These are phyloP conservation scores for Amphirosellinia nigrospora DNA, from an alignment of 495 filamentous ascomycete species.

Conservation along the genomic window DNA sequence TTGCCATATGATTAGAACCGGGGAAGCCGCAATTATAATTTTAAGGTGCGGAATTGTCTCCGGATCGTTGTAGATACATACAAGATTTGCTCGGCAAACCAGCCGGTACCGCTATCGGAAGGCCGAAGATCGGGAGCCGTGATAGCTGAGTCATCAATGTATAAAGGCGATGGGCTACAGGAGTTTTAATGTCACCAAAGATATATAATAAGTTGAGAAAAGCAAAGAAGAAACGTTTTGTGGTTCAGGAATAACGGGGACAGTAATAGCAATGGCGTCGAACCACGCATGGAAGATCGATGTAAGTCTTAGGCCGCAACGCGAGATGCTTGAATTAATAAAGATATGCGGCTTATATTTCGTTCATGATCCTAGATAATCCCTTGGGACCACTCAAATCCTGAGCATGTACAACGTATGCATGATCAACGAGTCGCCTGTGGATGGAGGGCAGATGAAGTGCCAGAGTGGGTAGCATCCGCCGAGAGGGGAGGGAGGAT, in stretches of 20 bases:
- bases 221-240: not conserved
- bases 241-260: not conserved
- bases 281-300: slow-evolving; percentile 40
- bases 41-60: slow-evolving; percentile 11
- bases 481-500: slow-evolving; percentile 39
- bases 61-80: not conserved
- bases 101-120: not conserved
- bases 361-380: slow-evolving; percentile 33
- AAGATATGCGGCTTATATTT: not conserved
- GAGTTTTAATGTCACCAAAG: too few relatives aligned
- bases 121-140: slow-evolving; percentile 18
- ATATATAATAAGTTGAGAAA: not conserved
- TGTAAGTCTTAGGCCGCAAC: slow-evolving; percentile 22
- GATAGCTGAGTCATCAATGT: not conserved
- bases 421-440: slow-evolving; percentile 49
- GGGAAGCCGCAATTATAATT: not conserved
- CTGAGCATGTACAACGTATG: slow-evolving; percentile 43
- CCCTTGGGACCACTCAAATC: slow-evolving; percentile 46
- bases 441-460: slow-evolving; percentile 43
- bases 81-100: not conserved
- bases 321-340: not conserved
- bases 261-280: slow-evolving; percentile 28
- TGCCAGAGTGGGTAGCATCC: slow-evolving; percentile 37
- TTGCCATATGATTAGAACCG: slow-evolving; percentile 1
- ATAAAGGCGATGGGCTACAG: too few relatives aligned